These are phyloP conservation scores for Senna tora DNA, from an alignment of 306 rosid genomes.

Conservation along the genomic window DNA sequence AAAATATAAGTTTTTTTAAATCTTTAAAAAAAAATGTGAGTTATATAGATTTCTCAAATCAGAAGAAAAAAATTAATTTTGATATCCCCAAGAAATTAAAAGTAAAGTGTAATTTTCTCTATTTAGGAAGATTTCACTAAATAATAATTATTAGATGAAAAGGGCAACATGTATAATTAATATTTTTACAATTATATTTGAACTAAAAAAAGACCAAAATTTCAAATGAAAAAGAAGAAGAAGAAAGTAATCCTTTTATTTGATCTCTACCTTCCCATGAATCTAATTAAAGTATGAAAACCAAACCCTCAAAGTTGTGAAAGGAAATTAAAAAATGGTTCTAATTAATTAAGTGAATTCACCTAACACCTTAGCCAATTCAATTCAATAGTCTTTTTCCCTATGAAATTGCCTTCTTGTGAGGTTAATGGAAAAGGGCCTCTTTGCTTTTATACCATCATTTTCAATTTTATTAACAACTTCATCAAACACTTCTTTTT, in stretches of 20 bases:
- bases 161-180: too few relatives aligned
- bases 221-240: too few relatives aligned
- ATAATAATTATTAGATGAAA: too few relatives aligned
- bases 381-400: neutral
- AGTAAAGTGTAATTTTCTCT: too few relatives aligned
- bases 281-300: slow-evolving; percentile 1
- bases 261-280: neutral
- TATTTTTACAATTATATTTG: neutral
- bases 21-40: too few relatives aligned
- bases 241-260: neutral
- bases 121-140: too few relatives aligned
- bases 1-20: too few relatives aligned
- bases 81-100: too few relatives aligned
- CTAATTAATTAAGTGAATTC: neutral
- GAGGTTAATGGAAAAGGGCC: neutral
- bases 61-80: too few relatives aligned
- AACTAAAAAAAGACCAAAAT: neutral
- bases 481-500: neutral
- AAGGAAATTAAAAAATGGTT: neutral
- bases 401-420: neutral
- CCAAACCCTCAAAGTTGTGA: neutral
- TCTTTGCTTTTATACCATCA: neutral
- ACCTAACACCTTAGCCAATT: slow-evolving; percentile 3
- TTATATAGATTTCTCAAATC: too few relatives aligned
- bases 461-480: neutral